Conservation (phyloP, 805 yeast species). For the Kodamaea leandrae region DNA sequence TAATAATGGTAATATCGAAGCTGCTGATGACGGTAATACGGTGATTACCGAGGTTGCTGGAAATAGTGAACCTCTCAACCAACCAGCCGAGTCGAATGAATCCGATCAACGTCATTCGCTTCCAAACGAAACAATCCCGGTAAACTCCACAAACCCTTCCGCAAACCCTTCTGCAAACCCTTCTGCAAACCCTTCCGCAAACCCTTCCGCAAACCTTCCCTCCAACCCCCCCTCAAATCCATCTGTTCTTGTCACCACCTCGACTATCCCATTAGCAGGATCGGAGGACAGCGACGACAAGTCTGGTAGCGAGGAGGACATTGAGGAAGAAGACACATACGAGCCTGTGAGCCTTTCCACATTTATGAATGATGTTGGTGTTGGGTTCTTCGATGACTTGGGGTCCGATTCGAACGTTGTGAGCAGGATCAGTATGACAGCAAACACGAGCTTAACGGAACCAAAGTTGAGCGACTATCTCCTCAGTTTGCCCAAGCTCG, state of each 20-base stretch:
- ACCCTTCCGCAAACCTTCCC: too few relatives aligned
- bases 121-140: too few relatives aligned
- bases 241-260: conserved; percentile 16
- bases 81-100: too few relatives aligned
- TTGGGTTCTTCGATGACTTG: conserved; percentile 47
- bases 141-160: too few relatives aligned
- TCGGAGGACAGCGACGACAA: conserved; percentile 1
- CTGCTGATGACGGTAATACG: too few relatives aligned
- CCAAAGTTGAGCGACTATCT: conserved; percentile 34
- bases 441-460: conserved; percentile 8
- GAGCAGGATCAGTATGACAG: conserved; percentile 22
- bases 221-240: not conserved
- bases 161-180: too few relatives aligned
- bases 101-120: too few relatives aligned
- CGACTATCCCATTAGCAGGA: conserved; percentile 30
- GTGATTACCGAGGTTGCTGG: too few relatives aligned
- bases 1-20: too few relatives aligned
- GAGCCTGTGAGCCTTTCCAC: conserved; percentile 37
- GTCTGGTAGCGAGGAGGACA: conserved; percentile 9
- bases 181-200: too few relatives aligned
- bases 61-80: too few relatives aligned
- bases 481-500: conserved; percentile 39
- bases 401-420: conserved; percentile 30
- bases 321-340: conserved; percentile 21
- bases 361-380: conserved; percentile 39